Percentiles rank a stretch among this genome's conserved stretches.
phyloP scores from a whole-genome alignment of 2,329 filamentous ascomycete species.

The Scedosporium aurantiacum region DNA sequence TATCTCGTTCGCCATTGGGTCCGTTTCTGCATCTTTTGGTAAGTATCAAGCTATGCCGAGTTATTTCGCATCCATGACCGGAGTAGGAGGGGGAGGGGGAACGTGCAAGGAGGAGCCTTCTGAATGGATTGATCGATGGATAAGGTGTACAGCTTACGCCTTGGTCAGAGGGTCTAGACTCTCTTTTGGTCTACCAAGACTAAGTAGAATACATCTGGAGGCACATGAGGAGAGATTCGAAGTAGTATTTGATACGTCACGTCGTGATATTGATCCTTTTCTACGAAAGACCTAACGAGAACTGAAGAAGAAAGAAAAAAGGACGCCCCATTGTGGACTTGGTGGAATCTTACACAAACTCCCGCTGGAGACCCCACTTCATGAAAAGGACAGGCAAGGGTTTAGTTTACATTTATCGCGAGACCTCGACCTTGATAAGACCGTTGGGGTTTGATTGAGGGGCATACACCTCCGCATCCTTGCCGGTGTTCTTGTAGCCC shows the following conservation, averaged over 20 bases:
- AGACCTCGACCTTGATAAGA: conserved; percentile 86
- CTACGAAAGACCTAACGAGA: not conserved
- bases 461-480: conserved; percentile 89
- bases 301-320: not conserved
- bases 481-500: conserved; percentile 85
- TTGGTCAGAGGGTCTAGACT: too few species aligned
- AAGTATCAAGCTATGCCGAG: too few species aligned
- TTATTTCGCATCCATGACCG: too few species aligned
- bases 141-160: too few species aligned
- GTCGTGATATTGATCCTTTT: not conserved
- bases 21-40: too few species aligned
- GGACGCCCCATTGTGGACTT: not conserved
- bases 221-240: not conserved
- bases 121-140: too few species aligned
- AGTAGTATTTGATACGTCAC: not conserved
- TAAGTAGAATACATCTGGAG: not conserved
- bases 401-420: conserved; percentile 30
- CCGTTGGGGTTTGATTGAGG: conserved; percentile 91
- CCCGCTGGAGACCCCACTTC: not conserved
- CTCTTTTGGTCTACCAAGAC: not conserved
- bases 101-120: too few species aligned
- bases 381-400: not conserved
- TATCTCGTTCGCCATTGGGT: too few species aligned
- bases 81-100: too few species aligned
- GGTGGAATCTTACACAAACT: not conserved